phyloP scores from a whole-genome alignment of 169 alveolate species.

The Toxoplasma gondii region DNA sequence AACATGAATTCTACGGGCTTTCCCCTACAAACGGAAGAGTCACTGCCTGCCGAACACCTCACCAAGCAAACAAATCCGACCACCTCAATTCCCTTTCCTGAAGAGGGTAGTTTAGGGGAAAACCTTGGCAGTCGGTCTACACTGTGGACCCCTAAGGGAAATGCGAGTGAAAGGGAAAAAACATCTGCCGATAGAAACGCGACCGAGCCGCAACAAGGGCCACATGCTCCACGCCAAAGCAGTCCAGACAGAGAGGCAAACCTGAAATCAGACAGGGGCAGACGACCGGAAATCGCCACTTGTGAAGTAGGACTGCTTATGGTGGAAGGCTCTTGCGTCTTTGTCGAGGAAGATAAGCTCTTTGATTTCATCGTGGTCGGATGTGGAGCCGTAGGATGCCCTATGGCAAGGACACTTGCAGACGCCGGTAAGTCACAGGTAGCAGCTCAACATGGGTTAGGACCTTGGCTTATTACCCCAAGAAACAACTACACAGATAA shows the following conservation, averaged over 20 bases:
- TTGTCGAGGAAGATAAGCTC: neutral
- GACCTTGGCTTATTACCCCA: no score
- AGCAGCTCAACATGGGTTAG: neutral
- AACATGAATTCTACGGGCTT: neutral
- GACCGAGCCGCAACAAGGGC: neutral
- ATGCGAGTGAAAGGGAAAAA: no score
- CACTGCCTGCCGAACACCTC: neutral
- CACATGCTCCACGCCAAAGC: neutral
- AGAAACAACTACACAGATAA: no score
- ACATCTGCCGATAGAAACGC: neutral
- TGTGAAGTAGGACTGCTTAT: neutral
- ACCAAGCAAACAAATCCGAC: neutral
- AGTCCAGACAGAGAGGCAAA: neutral
- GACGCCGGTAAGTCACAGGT: constrained; percentile 7
- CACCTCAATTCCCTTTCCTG: neutral
- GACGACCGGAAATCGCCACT: neutral
- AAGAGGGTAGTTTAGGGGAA: neutral
- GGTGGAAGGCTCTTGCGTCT: neutral
- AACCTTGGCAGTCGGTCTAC: neutral
- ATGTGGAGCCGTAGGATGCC: constrained; percentile 82
- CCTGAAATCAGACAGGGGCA: neutral
- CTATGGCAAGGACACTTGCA: constrained; percentile 67
- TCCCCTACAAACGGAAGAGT: neutral
- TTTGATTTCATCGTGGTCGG: constrained; percentile 79
- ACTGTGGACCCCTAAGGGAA: neutral